Evolutionary conservation across 371 early-diverging fungal species (phyloP).

Genomic region (Rhizopus arrhizus): DNA sequence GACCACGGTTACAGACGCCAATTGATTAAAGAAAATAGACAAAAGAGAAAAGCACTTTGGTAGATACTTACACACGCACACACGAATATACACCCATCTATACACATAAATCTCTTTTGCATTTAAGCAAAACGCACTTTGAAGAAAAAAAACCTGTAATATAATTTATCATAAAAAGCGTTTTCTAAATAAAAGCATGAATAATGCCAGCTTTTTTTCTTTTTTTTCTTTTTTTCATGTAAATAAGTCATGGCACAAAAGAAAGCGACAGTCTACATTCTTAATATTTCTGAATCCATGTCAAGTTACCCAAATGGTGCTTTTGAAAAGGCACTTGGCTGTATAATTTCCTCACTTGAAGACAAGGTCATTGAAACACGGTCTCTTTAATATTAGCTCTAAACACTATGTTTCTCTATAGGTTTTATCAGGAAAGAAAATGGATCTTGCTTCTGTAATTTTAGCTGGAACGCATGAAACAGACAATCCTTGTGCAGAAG

Average conservation of each 20-base stretch:
- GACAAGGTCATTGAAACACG: slow-evolving; percentile 34
- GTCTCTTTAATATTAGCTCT: slow-evolving; percentile 42
- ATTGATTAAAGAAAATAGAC: slow-evolving; percentile 43
- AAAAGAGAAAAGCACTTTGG: slow-evolving; percentile 50
- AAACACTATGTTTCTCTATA: slow-evolving; percentile 16
- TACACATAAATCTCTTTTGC: too few relatives aligned
- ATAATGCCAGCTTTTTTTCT: background rate
- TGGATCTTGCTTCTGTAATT: slow-evolving; percentile 43
- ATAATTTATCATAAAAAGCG: too few relatives aligned
- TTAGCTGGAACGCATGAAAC: slow-evolving; percentile 45
- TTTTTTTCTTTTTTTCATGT: background rate
- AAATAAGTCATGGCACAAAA: slow-evolving; percentile 53
- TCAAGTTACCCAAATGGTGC: slow-evolving; percentile 35
- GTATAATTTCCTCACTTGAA: slow-evolving; percentile 39
- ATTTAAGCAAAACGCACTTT: too few relatives aligned
- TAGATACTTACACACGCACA: slow-evolving; percentile 13
- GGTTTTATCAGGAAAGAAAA: slow-evolving; percentile 39
- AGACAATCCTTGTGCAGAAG: slow-evolving; percentile 27
- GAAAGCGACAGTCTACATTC: slow-evolving; percentile 61
- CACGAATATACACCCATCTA: too few relatives aligned
- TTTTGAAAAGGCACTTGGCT: slow-evolving; percentile 49
- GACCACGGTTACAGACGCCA: slow-evolving; percentile 43
- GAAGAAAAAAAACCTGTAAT: too few relatives aligned
- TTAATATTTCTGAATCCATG: slow-evolving; percentile 63
- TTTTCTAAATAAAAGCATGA: too few relatives aligned